Evolutionary conservation across 2,329 filamentous ascomycete species (phyloP).

Genomic region (Hymenoscyphus fructigenus): DNA sequence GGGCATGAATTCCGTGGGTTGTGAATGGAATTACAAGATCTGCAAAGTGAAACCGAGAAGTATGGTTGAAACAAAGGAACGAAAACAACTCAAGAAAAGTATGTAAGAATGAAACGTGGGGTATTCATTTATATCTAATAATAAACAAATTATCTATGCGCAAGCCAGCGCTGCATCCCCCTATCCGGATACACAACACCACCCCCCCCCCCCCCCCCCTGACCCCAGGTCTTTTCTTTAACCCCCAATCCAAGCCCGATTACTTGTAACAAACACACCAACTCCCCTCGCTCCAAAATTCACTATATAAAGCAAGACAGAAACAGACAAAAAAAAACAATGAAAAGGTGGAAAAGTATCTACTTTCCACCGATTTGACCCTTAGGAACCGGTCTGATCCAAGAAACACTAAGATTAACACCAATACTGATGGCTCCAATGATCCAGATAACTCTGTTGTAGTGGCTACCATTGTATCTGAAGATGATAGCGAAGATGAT

Average conservation of each 20-base stretch:
- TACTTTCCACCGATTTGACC: conserved; percentile 26
- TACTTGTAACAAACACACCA: neutral
- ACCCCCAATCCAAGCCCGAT: neutral
- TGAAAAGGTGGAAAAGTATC: neutral
- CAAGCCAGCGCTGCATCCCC: too few species aligned
- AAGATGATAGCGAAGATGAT: conserved; percentile 81
- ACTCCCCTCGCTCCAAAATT: neutral
- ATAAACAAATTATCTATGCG: too few species aligned
- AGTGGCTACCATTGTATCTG: conserved; percentile 67
- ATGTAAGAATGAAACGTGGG: too few species aligned
- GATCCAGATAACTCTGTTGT: conserved; percentile 72
- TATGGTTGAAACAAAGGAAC: too few species aligned
- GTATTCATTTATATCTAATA: too few species aligned
- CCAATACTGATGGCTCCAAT: conserved; percentile 72
- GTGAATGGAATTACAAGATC: too few species aligned
- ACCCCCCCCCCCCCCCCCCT: neutral
- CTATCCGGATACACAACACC: too few species aligned
- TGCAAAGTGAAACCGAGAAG: too few species aligned
- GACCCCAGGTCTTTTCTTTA: neutral
- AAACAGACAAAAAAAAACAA: neutral
- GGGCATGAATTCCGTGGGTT: too few species aligned
- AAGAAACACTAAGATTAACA: conserved; percentile 63
- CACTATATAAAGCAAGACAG: neutral
- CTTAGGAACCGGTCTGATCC: conserved; percentile 57
- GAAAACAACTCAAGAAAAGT: too few species aligned